Evolutionary conservation across 805 yeast genomes (phyloP).

Genomic region (Ogataea paraovalis): DNA sequence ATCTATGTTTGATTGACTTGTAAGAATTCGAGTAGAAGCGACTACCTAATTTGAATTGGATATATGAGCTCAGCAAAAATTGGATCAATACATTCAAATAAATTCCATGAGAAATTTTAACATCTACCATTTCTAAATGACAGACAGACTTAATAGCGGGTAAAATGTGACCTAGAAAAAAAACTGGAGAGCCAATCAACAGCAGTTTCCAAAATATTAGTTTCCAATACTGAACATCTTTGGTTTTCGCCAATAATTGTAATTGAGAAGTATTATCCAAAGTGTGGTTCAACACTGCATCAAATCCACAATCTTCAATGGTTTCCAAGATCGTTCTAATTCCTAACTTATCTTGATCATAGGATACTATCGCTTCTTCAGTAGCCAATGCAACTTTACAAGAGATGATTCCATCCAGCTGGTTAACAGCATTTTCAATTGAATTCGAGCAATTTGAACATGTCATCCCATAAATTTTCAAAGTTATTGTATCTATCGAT

Average conservation of each 20-base stretch:
- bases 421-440: constrained; percentile 44
- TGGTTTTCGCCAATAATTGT: constrained; percentile 58
- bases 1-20: constrained; percentile 61
- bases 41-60: constrained; percentile 65
- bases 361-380: constrained; percentile 51
- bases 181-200: constrained; percentile 59
- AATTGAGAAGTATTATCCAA: constrained; percentile 67
- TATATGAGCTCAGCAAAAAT: constrained; percentile 50
- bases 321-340: constrained; percentile 56
- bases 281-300: constrained; percentile 43
- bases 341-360: constrained; percentile 51
- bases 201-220: constrained; percentile 48
- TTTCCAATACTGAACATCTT: constrained; percentile 74
- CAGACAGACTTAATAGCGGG: constrained; percentile 34
- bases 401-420: constrained; percentile 42
- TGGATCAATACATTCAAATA: constrained; percentile 61
- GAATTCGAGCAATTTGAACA: constrained; percentile 50
- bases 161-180: constrained; percentile 44
- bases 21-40: constrained; percentile 63
- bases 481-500: constrained; percentile 14
- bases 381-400: constrained; percentile 51
- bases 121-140: constrained; percentile 8
- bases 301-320: constrained; percentile 50
- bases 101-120: constrained; percentile 46
- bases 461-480: constrained; percentile 57